These are phyloP conservation scores for Ophiostoma tasmaniense DNA, from an alignment of 2,329 filamentous ascomycete genomes.

Conservation along the genomic window DNA sequence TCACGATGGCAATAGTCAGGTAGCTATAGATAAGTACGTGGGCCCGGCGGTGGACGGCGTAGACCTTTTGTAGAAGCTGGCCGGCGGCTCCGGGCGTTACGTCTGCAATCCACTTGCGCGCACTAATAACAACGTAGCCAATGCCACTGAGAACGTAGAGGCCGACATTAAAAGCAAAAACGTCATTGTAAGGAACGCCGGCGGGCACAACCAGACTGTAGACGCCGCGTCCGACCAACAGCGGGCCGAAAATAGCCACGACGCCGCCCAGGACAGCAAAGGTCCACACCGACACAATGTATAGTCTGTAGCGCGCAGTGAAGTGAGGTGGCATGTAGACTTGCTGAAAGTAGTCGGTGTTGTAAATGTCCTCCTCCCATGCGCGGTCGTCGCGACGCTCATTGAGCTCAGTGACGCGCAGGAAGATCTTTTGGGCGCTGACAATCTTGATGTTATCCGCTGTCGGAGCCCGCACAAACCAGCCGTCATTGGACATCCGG, in stretches of 20 bases:
- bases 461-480: slow-evolving; percentile 83
- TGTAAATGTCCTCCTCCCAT: slow-evolving; percentile 42
- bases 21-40: slow-evolving; percentile 55
- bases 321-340: slow-evolving; percentile 84
- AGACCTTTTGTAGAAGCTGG: background rate
- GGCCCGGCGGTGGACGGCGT: background rate
- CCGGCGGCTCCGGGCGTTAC: too few species aligned
- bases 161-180: slow-evolving; percentile 91
- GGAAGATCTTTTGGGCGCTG: slow-evolving; percentile 70
- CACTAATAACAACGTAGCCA: slow-evolving; percentile 42
- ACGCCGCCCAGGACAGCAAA: slow-evolving; percentile 87
- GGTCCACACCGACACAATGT: slow-evolving; percentile 84
- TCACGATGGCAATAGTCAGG: slow-evolving; percentile 62
- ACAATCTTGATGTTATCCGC: slow-evolving; percentile 93
- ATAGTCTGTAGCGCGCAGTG: slow-evolving; percentile 66
- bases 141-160: slow-evolving; percentile 68
- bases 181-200: slow-evolving; percentile 75
- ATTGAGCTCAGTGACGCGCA: slow-evolving; percentile 54
- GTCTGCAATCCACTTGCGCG: background rate
- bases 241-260: slow-evolving; percentile 73
- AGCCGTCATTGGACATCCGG: slow-evolving; percentile 60
- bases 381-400: background rate
- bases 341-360: slow-evolving; percentile 54
- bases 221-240: slow-evolving; percentile 73
- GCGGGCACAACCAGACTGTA: slow-evolving; percentile 65